phyloP scores from a whole-genome alignment of 2,329 filamentous ascomycete species.

The Hypoxylon sp. region DNA sequence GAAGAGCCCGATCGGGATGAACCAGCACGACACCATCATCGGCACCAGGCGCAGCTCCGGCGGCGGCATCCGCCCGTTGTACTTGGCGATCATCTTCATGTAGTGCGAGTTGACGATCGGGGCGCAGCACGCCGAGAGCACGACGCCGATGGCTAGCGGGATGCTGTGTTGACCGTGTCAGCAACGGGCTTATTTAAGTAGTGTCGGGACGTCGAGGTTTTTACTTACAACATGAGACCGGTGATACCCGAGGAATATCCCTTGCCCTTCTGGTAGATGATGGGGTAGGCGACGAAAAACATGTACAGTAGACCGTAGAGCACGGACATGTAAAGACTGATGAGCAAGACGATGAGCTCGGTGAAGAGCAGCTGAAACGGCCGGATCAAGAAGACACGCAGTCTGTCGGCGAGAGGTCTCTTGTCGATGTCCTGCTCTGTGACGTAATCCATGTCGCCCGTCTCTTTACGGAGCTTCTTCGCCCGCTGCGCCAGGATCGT shows the following conservation, averaged over 20 bases:
- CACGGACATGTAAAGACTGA: conserved; percentile 85
- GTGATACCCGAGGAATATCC: conserved; percentile 77
- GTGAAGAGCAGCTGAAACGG: conserved; percentile 86
- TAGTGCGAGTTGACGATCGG: conserved; percentile 85
- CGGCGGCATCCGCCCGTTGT: conserved; percentile 61
- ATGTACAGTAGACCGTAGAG: conserved; percentile 78
- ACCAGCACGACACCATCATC: conserved; percentile 82
- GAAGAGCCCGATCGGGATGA: conserved; percentile 67
- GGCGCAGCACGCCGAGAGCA: conserved; percentile 70
- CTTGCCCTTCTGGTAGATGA: conserved; percentile 81
- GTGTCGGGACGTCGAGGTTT: not conserved
- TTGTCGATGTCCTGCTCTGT: conserved; percentile 83
- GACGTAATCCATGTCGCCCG: conserved; percentile 72
- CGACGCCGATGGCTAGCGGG: conserved; percentile 77
- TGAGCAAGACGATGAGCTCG: conserved; percentile 85
- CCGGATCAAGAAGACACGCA: conserved; percentile 78
- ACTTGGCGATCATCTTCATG: conserved; percentile 51
- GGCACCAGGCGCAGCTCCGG: conserved; percentile 81
- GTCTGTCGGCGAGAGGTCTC: conserved; percentile 71
- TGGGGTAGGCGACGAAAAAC: conserved; percentile 76
- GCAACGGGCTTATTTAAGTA: not conserved
- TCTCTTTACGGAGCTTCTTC: conserved; percentile 72
- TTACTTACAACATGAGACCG: conserved; percentile 75
- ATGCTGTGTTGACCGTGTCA: conserved; percentile 55
- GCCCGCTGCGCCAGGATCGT: conserved; percentile 77